Base-by-base conservation (phyloP, 495 filamentous ascomycete genomes). In the Bryoglossum gracile region DNA sequence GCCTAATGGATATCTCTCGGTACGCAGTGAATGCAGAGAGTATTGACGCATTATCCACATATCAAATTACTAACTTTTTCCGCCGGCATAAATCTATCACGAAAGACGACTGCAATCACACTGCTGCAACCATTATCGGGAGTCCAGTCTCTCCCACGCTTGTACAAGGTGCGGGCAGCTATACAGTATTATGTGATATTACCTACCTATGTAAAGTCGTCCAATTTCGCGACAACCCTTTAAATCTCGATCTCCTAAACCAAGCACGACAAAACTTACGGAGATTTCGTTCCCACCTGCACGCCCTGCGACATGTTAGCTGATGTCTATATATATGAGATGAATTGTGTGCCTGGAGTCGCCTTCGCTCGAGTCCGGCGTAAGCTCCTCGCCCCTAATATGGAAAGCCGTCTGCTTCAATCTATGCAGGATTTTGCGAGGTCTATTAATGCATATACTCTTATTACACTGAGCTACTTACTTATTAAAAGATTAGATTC, bases 111-210 rank as follows among this genome's bases (percentile, higher is more conserved):
- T 54, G 34, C 19, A 41, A 54, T 41, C n/a, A 24, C 2, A 8
- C 23, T 22, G 46, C 50, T 39, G 23, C 46, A 17, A 50, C 22
- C 14, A 50, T 54, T 54, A 24, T 46, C 19, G 45, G 45, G 42
- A 54, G 47, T 41, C 46, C 46, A 8, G 46, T 54, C 33, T 54
- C 50, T 50, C 34, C 50, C 18, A 54, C 30, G 34, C 46, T 33
- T 34, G 35, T 41, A 25, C 55, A 65, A 44, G 60, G 58, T 41
- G 49, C 30, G 34, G 51, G 26, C 36, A 65, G 62, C 49, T 63
- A 62, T 48, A 63, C 54, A n/a, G 53, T 65, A 30, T 43, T 30
- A 59, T 58, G 55, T 18, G 57, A 46, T 28, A 13, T 34, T 22
- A 36, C 19, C 9, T 13, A 54, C 19, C n/a, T 61, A 11, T 37